Evolutionary conservation across 2,329 filamentous ascomycete species (phyloP), one percentile per base, ranked within the genome.

Genomic region (Leptosphaerulina australis): DNA sequence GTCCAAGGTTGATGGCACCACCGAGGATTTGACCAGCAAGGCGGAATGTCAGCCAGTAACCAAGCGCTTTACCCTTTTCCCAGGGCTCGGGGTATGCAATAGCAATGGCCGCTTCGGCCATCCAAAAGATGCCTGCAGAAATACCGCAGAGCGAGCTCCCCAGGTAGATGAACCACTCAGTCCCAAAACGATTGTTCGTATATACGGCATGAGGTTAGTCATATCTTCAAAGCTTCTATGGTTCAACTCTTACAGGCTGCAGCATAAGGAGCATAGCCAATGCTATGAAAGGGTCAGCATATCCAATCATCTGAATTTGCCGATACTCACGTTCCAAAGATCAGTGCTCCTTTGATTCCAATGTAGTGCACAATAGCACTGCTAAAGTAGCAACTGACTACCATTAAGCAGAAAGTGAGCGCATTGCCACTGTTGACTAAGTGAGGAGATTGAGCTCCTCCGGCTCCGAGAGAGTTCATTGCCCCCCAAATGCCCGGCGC

Each of bases 61-160:
- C 87, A 0, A 90, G 74, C 1, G 68, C 66, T 43, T 70, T 70
- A 9, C 69, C 69, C 39, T 67, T 69, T 21, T 71, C 70, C 66
- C 67, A 83, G 0, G 86, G 85, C 60, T 90, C 87, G 0, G 87
- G 87, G 56, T 91, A 91, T 0, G 83, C 79, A 15, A 90, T 81
- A 0, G 87, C 87, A 48, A 91, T 88, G 0, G 88, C 87, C 0
- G 85, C 85, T 70, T 91, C 88, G 0, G 87, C 83, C 77, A 85
- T 85, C 88, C 88, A 91, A 70, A 90, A 90, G 0, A 90, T 77
- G 0, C 88, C 88, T 0, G 88, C 87, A 0, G 83, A 86, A 24
- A 89, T 78, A 14, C 87, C 87, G 55, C 87, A 90, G 0, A 87
- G 74, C 0, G 85, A 85, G 0, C 85, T 86, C 0, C 87, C 88